Base-by-base conservation (phyloP, 2,329 filamentous ascomycete genomes). In the Trichoderma cornu-damae region DNA sequence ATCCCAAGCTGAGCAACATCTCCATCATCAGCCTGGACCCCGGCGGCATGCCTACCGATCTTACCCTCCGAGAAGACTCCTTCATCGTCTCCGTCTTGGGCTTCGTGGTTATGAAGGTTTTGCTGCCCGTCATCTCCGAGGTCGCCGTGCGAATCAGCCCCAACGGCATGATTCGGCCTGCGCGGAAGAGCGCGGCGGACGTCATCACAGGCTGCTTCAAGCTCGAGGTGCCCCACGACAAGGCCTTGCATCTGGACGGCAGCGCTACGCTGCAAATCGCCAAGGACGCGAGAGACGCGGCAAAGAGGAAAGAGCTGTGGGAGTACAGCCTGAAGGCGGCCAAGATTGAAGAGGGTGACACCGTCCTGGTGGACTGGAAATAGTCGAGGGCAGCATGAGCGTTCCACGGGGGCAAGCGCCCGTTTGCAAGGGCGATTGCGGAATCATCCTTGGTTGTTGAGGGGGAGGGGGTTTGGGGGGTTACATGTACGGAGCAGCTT, bases 1-100 rank as follows among this genome's bases (percentile, higher is more conserved):
- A 75, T 50, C 69, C 69, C 30, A 53, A 57, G 4, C 63, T 75
- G 6, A 68, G 62, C 37, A 67, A 69, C 12, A 67, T 77, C 52
- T 66, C 65, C 18, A 64, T 75, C 37, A 58, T 74, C 2, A 70
- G 70, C 4, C 58, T 74, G 11, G 73, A 76, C 44, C 73, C 74
- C 0, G 74, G 73, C 43, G 65, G 62, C 9, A 75, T 76, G 68
- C 48, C 56, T 35, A 71, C 68, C 7, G 68, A 66, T 16, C 60
- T 75, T 2, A 53, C 46, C n/a, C 66, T 68, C 14, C 64, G 65
- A 26, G 66, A 62, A 14, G 57, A 63, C 35, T 68, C 66, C 44
- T 8, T 66, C 14, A 56, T 69, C 35, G 50, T 54, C 2, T 57
- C 61, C 7, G 48, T 68, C 6, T 54, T 69, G 32, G 50, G 56